Evolutionary conservation across 805 yeast genomes (phyloP), one percentile per base, ranked within the genome.

Genomic region (Candida ipomoeae): DNA sequence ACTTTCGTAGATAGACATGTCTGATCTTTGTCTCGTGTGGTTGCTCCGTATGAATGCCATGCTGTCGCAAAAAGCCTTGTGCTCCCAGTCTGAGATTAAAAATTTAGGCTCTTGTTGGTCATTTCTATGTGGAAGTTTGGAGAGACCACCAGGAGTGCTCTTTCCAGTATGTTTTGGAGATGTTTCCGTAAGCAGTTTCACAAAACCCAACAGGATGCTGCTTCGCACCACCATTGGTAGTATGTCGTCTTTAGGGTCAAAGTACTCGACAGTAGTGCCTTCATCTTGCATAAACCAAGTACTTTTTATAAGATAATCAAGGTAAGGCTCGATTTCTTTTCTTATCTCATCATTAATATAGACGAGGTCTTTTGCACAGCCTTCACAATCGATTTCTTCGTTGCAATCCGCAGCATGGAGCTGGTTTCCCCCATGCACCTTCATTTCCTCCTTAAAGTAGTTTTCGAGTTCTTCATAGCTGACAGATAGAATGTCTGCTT

Each of bases 381-480:
- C 21, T n/a, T 44, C 40, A 13, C 40, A 34, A 36, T 44, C 40
- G 8, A 35, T 11, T 11, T 33, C 38, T 14, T 44, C 47, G 29
- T 17, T 23, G 26, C 17, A 15, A 17, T 35, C 21, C 13, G 21
- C 37, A 8, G 45, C 31, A 26, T 43, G 36, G 5, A 31, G 13
- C 26, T 17, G 44, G 18, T 14, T n/a, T 18, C 36, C 36, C 5
- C 48, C 50, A 5, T 51, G 43, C 7, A 39, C 33, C 34, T 51
- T 53, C 17, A 41, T 26, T 35, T 55, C 53, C 14, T 46, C 52
- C 53, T 78, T 80, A 64, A 89, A 80, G 40, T 82, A 75, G 44
- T 78, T 79, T 67, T 87, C 74, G 1, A 90, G 82, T 38, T 87
- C 83, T 43, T 80, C 80, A 62, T 83, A 85, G 56, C 87, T 88